These are phyloP conservation scores for Russula sp. DNA, from an alignment of 768 basidiomycete genomes.

Conservation along the genomic window DNA sequence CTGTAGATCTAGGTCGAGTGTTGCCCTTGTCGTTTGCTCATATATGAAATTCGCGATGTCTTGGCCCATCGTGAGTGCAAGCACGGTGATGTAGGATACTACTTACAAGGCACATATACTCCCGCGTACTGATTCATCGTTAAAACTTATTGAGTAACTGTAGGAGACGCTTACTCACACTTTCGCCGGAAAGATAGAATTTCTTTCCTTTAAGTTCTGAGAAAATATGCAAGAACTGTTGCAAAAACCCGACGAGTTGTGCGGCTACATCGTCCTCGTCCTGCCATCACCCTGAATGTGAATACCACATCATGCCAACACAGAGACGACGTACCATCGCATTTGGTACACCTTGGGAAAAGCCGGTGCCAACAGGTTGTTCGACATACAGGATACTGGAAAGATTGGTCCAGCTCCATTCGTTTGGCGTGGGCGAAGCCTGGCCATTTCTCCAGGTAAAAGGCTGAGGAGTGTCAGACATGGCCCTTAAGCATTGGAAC, in stretches of 20 bases:
- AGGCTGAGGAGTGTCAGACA: constrained; percentile 37
- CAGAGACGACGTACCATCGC: constrained; percentile 30
- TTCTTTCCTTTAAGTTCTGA: constrained; percentile 66
- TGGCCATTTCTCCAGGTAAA: constrained; percentile 54
- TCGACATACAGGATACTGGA: constrained; percentile 71
- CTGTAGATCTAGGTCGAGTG: constrained; percentile 50
- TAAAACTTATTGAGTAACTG: not conserved
- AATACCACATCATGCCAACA: not conserved
- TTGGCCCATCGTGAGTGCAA: constrained; percentile 22
- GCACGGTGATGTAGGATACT: constrained; percentile 25
- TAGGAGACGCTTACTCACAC: constrained; percentile 38
- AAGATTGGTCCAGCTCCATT: constrained; percentile 73
- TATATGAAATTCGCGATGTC: constrained; percentile 75
- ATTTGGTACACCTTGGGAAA: constrained; percentile 61
- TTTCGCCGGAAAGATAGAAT: constrained; percentile 64
- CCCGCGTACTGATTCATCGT: constrained; percentile 55
- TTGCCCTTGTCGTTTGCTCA: constrained; percentile 36
- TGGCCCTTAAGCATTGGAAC: not conserved
- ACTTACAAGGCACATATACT: constrained; percentile 53
- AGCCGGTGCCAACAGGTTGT: constrained; percentile 76
- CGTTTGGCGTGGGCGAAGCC: constrained; percentile 55
- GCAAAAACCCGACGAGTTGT: constrained; percentile 52
- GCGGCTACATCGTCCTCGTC: constrained; percentile 52
- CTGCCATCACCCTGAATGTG: constrained; percentile 14
- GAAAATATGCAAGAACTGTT: constrained; percentile 73